Evolutionary conservation across 2,329 filamentous ascomycete genomes (phyloP).

Genomic region (Ophiostoma ulmi): DNA sequence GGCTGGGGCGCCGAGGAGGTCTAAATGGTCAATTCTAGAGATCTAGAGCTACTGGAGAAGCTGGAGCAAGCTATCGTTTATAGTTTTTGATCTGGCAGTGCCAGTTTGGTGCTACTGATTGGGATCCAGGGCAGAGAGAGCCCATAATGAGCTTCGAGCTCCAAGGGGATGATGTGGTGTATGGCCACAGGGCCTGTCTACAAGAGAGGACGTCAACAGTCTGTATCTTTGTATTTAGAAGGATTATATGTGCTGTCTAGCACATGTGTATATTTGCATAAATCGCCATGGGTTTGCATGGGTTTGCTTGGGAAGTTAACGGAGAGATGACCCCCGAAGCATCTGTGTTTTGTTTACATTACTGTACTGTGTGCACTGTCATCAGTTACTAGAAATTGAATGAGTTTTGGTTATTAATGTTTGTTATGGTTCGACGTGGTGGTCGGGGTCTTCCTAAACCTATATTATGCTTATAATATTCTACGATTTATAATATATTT

Average conservation of each 20-base stretch:
- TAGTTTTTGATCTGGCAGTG: background rate
- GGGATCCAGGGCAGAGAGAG: background rate
- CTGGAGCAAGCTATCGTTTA: background rate
- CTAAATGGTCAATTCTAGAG: slow-evolving; percentile 36
- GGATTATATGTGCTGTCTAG: background rate
- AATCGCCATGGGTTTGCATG: background rate
- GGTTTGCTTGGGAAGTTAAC: background rate
- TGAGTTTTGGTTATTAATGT: background rate
- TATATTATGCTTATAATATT: background rate
- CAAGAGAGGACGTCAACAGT: background rate
- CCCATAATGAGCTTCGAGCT: no score
- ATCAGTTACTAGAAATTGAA: background rate
- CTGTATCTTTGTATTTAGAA: background rate
- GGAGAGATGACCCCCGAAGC: background rate
- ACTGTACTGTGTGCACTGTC: background rate
- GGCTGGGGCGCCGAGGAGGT: slow-evolving; percentile 76
- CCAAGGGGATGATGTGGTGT: background rate
- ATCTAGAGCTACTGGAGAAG: background rate
- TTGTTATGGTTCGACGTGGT: no score
- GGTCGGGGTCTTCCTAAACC: background rate
- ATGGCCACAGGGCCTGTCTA: background rate
- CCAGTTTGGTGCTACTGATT: background rate
- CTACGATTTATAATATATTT: background rate
- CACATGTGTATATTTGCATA: background rate
- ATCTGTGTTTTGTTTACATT: background rate